These are phyloP conservation scores for Blastobotrys americana DNA, from an alignment of 805 yeast species.

Conservation along the genomic window DNA sequence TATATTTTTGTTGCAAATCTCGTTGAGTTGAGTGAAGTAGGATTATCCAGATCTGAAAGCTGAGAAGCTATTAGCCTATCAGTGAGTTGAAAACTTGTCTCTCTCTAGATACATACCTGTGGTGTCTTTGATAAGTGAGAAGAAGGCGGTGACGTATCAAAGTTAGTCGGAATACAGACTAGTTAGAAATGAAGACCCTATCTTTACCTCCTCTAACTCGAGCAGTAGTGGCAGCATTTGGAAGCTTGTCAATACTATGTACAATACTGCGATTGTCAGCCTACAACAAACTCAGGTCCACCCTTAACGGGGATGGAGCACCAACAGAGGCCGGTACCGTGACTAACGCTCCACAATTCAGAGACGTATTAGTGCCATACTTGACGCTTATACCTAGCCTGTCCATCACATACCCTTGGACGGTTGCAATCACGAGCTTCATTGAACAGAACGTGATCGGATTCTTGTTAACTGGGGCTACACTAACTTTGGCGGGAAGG, in stretches of 20 bases:
- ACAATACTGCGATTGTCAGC: constrained; percentile 9
- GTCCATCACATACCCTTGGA: constrained; percentile 40
- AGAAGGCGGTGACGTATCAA: too few relatives aligned
- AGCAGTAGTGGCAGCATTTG: constrained; percentile 6
- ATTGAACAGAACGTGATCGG: constrained; percentile 40
- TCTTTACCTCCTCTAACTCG: constrained; percentile 19
- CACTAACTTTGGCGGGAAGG: constrained; percentile 50
- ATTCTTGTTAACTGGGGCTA: constrained; percentile 32
- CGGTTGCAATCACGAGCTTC: constrained; percentile 39
- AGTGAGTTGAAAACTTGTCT: too few relatives aligned
- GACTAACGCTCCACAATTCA: constrained; percentile 3
- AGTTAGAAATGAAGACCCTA: constrained; percentile 1
- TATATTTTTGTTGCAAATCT: too few relatives aligned
- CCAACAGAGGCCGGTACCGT: neutral
- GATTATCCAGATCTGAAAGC: too few relatives aligned
- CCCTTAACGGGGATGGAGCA: neutral
- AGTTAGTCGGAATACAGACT: too few relatives aligned
- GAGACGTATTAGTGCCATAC: constrained; percentile 15
- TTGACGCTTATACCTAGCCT: constrained; percentile 14
- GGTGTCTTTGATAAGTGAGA: too few relatives aligned
- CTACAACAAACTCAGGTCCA: neutral
- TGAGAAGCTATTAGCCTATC: too few relatives aligned
- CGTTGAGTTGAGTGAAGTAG: too few relatives aligned
- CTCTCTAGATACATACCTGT: too few relatives aligned
- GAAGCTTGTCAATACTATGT: constrained; percentile 5